Percentiles rank a stretch among this genome's conserved stretches.
Conservation (phyloP, 2,329 filamentous ascomycete species). For the Calycina marina region DNA sequence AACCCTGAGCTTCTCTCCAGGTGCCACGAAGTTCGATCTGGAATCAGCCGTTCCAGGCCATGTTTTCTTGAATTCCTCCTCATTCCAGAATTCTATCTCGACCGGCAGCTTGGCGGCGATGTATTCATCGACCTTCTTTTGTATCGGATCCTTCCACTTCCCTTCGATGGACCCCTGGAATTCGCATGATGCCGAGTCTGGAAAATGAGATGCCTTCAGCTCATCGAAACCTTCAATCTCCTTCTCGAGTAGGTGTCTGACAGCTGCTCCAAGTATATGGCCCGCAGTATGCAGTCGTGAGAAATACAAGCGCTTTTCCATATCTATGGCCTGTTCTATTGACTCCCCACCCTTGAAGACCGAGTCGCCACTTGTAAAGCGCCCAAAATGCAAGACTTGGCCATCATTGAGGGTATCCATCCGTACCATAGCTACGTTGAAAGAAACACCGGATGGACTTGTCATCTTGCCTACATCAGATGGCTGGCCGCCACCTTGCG, state of each 20-base stretch:
- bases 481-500: conserved; percentile 62
- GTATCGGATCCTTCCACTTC: conserved; percentile 46
- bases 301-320: conserved; percentile 43
- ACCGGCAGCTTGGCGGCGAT: conserved; percentile 41
- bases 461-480: conserved; percentile 50
- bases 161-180: conserved; percentile 53
- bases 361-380: too few relatives aligned
- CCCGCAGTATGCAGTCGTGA: conserved; percentile 61
- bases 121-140: conserved; percentile 43
- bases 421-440: too few relatives aligned
- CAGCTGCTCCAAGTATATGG: conserved; percentile 55
- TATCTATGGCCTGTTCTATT: conserved; percentile 44
- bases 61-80: conserved; percentile 40
- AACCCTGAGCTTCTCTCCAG: conserved; percentile 41
- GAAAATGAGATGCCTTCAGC: conserved; percentile 61
- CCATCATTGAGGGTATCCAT: too few relatives aligned
- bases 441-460: background rate
- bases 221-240: conserved; percentile 44
- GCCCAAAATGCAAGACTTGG: conserved; percentile 48
- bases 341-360: conserved; percentile 29
- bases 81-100: conserved; percentile 52
- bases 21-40: conserved; percentile 29
- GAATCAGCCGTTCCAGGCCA: conserved; percentile 38
- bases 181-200: conserved; percentile 51
- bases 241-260: conserved; percentile 35